Evolutionary conservation across 768 basidiomycete genomes (phyloP).

Genomic region (Mycena epipterygia): DNA sequence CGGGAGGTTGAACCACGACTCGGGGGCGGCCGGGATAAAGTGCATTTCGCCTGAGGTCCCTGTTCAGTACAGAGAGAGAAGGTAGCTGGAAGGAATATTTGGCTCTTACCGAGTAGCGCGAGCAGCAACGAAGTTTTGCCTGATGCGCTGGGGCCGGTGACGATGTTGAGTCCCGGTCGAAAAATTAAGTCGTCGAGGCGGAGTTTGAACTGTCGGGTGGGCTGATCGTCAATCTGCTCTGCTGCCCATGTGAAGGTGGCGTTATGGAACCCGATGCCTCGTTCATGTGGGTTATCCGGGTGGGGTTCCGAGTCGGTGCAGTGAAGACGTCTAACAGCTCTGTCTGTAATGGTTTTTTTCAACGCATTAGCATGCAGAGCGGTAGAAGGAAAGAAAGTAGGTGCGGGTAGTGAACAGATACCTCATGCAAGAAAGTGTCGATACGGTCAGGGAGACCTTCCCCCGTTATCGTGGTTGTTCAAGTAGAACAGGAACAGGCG

Average conservation of each 20-base stretch:
- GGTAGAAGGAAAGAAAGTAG: neutral
- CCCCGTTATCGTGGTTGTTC: conserved; percentile 36
- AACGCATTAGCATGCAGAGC: conserved; percentile 1
- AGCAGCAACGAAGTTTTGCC: conserved; percentile 77
- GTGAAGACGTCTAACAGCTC: conserved; percentile 27
- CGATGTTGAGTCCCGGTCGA: conserved; percentile 66
- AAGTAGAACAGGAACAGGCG: conserved; percentile 6
- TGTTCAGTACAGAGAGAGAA: conserved; percentile 6
- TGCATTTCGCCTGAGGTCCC: too few species aligned
- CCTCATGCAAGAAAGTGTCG: conserved; percentile 54
- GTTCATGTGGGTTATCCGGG: neutral
- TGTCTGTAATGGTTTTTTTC: conserved; percentile 17
- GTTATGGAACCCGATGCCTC: conserved; percentile 62
- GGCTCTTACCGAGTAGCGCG: too few species aligned
- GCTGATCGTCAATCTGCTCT: conserved; percentile 45
- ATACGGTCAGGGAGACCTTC: too few species aligned
- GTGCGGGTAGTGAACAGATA: conserved; percentile 34
- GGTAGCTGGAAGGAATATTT: conserved; percentile 44
- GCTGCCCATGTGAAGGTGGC: conserved; percentile 70
- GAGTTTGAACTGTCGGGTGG: conserved; percentile 62
- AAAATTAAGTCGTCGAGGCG: conserved; percentile 65
- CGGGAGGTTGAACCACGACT: too few species aligned
- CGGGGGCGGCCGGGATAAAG: too few species aligned
- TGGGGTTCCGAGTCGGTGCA: neutral
- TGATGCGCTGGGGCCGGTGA: conserved; percentile 42